phyloP scores from a whole-genome alignment of 768 basidiomycete genomes.

The Amanita phalloides region DNA sequence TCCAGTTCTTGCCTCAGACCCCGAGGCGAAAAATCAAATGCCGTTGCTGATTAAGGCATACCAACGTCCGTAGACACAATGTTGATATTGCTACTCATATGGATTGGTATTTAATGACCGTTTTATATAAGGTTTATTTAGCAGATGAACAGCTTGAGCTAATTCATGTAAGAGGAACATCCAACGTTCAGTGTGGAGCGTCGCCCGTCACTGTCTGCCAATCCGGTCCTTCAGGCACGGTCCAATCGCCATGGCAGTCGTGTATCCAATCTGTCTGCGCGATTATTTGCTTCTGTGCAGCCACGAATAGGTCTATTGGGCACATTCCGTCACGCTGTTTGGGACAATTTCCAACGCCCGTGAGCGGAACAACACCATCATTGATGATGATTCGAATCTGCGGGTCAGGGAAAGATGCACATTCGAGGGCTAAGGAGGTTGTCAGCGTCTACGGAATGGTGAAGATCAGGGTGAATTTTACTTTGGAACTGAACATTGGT shows the following conservation, averaged over 20 bases:
- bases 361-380: conserved; percentile 77
- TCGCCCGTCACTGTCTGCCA: conserved; percentile 76
- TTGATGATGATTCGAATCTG: conserved; percentile 83
- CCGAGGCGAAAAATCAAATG: conserved; percentile 30
- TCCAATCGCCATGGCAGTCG: conserved; percentile 73
- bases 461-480: conserved; percentile 20
- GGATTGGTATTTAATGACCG: background rate
- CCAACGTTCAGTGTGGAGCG: conserved; percentile 24
- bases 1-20: conserved; percentile 34
- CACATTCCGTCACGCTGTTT: conserved; percentile 71
- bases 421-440: conserved; percentile 45
- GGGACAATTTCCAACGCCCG: conserved; percentile 65
- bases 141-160: too few relatives aligned
- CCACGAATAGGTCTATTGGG: conserved; percentile 59
- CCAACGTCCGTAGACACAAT: background rate
- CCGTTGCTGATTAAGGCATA: conserved; percentile 30
- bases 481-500: conserved; percentile 87
- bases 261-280: conserved; percentile 59
- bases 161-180: too few relatives aligned
- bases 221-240: conserved; percentile 45
- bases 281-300: conserved; percentile 56
- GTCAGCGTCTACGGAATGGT: conserved; percentile 6
- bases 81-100: background rate
- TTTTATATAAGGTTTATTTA: too few relatives aligned
- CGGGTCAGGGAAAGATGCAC: conserved; percentile 32